Evolutionary conservation across 1,284 basidiomycete species (phyloP).

Genomic region (Ustilago xerochloae): DNA sequence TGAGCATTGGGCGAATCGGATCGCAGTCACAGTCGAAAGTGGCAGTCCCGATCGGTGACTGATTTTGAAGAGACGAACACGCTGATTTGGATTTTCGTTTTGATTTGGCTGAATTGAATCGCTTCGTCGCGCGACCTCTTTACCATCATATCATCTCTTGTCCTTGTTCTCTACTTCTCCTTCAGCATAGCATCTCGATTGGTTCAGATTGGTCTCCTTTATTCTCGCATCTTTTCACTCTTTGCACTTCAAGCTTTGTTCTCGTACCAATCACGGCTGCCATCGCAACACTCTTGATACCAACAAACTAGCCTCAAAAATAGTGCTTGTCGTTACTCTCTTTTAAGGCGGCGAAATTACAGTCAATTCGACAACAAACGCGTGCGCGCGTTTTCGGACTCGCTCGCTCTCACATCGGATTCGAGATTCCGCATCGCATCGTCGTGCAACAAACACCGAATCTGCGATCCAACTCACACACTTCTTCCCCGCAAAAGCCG

Average conservation of each 20-base stretch:
- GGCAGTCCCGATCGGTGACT: conserved; percentile 12
- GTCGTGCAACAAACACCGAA: conserved; percentile 3
- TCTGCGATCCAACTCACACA: no score
- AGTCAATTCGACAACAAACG: conserved; percentile 2
- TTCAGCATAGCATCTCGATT: neutral
- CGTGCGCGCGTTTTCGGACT: conserved; percentile 2
- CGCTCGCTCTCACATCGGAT: neutral
- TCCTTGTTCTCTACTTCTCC: neutral
- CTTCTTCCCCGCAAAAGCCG: neutral
- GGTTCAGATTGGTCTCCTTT: neutral
- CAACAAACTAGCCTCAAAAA: conserved; percentile 8
- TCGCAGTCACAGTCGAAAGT: no score
- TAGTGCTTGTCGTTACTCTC: conserved; percentile 1
- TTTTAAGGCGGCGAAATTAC: neutral
- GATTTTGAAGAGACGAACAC: no score
- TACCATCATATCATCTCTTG: conserved; percentile 21
- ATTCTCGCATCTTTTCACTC: neutral
- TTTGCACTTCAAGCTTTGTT: conserved; percentile 1
- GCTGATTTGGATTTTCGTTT: neutral
- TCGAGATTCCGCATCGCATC: no score
- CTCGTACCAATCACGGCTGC: neutral
- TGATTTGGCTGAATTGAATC: neutral
- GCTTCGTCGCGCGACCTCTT: conserved; percentile 41
- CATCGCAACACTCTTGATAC: neutral
- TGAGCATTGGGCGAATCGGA: neutral